Base-by-base conservation (phyloP, 192 early-diverging fungal genomes). In the Phycomyces nitens region DNA sequence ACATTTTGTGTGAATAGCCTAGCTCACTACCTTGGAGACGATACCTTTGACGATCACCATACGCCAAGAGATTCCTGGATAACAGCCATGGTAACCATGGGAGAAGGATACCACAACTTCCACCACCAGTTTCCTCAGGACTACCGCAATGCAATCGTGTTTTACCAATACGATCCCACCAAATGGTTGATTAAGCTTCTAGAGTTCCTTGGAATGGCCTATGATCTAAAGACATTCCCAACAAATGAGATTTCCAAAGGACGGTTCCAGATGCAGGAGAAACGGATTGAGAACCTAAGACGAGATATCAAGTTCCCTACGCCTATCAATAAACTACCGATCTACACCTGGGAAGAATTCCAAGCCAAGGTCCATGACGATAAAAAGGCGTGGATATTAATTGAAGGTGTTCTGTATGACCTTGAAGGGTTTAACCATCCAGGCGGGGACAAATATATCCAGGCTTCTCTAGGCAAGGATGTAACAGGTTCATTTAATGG, bases 1-100 rank as follows among this genome's bases (percentile, higher is more conserved):
- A 94, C 92, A 23, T 94, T 94, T 76, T 94, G 91, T 65, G 84
- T 94, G 56, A 94, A 94, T 76, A 88, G 86, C 23, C 75, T 94
- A 41, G 90, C 92, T 10, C 92, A 94, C 71, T 89, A 69, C 41
- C 69, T 92, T 9, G 92, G 92, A 34, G 85, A 87, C 15, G 76
- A 71, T 27, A 80, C 89, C 18, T 94, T 85, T 68, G 93, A 95
- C 75, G 92, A 94, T 71, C 80, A 84, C 43, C 82, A 87, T 58
- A 90, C 93, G 1, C 92, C 92, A 10, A 80, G 88, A 50, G 89
- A 91, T 69, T 91, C 92, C 68, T 87, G 89, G 73, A 76, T 92
- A 27, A 90, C 89, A 10, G 89, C 91, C 22, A 68, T 93, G 16
- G 84, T 90, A 56, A 92, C 91, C 12, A 60, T 89, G 60, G 89